Conservation (phyloP, 257 asterid species). For the Solanum ahanhuiri region DNA sequence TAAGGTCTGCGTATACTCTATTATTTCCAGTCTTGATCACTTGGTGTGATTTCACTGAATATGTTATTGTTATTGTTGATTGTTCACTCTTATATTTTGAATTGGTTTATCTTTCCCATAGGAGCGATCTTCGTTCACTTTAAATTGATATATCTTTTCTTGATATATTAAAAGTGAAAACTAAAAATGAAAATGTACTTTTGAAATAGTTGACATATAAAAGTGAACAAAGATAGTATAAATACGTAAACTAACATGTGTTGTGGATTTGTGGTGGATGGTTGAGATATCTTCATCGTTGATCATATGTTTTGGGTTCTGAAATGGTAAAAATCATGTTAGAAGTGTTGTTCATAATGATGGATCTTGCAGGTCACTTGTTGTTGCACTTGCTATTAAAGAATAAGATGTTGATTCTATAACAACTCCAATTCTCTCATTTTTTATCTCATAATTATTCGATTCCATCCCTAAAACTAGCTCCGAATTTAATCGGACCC, state of each 20-base stretch:
- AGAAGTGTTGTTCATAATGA: background rate
- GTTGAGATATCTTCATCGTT: background rate
- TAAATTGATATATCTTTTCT: background rate
- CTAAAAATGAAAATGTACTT: background rate
- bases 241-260: background rate
- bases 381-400: background rate
- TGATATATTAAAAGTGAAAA: background rate
- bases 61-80: no score
- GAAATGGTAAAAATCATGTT: background rate
- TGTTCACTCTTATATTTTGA: background rate
- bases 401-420: background rate
- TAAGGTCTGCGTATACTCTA: no score
- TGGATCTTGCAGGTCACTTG: background rate
- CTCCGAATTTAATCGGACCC: background rate
- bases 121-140: background rate
- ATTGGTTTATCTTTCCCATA: background rate
- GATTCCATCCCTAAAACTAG: background rate
- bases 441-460: background rate
- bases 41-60: background rate
- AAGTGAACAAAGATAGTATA: background rate
- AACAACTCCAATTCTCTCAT: background rate
- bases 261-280: background rate
- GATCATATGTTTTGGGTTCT: background rate
- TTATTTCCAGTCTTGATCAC: fast-evolving
- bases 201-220: background rate